These are phyloP conservation scores for Astrocystis sublimbata DNA, from an alignment of 495 filamentous ascomycete species.

Conservation along the genomic window DNA sequence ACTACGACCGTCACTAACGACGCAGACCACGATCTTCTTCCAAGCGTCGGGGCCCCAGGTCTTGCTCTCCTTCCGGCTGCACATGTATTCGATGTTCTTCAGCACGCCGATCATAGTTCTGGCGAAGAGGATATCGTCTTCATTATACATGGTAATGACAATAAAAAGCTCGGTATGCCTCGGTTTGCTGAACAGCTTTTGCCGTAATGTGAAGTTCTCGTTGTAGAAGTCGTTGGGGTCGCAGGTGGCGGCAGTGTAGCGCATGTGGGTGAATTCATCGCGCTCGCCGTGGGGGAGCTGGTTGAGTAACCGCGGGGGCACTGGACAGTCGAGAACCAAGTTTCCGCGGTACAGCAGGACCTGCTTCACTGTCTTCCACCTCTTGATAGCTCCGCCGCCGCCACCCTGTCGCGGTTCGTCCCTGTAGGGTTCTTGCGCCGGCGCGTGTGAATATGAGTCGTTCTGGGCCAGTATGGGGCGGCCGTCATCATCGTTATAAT, in stretches of 20 bases:
- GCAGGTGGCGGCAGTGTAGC: constrained; percentile 95
- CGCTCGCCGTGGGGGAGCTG: constrained; percentile 86
- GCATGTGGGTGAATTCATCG: constrained; percentile 99
- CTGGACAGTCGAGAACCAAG: constrained; percentile 94
- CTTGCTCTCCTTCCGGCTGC: constrained; percentile 82
- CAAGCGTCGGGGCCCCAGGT: constrained; percentile 99
- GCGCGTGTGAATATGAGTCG: constrained; percentile 42
- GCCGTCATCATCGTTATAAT: constrained; percentile 50
- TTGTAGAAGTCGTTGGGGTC: constrained; percentile 86
- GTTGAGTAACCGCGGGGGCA: constrained; percentile 84
- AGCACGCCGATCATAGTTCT: constrained; percentile 96
- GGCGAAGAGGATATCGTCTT: constrained; percentile 95
- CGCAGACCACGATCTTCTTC: constrained; percentile 99
- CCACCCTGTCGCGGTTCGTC: constrained; percentile 46
- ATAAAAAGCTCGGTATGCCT: constrained; percentile 97
- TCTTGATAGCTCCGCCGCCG: constrained; percentile 67
- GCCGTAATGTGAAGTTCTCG: constrained; percentile 88
- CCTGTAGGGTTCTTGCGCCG: constrained; percentile 46
- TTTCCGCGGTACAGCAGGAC: constrained; percentile 96
- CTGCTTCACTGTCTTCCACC: constrained; percentile 99
- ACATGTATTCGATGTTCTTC: constrained; percentile 98
- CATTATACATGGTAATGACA: constrained; percentile 98
- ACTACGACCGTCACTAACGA: constrained; percentile 96
- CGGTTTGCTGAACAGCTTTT: constrained; percentile 90
- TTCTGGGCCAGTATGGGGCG: constrained; percentile 53